A percentile compares a stretch with the other conserved stretches of the same genome.
Evolutionary conservation across 306 rosid genomes (phyloP).

Genomic region (Malus sieversii): DNA sequence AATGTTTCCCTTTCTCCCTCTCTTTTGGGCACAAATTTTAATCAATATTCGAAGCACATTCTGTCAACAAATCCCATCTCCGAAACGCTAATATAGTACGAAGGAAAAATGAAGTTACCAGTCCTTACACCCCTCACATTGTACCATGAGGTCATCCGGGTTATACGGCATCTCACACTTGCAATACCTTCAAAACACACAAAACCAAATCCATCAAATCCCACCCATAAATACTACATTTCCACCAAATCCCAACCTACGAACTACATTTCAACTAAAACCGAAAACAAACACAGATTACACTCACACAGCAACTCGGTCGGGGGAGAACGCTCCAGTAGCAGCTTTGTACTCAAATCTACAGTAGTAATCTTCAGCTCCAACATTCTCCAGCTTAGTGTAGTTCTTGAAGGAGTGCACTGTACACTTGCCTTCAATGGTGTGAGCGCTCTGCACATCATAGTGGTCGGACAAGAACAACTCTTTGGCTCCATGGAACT

Average conservation of each 20-base stretch:
- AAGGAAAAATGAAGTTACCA: slow-evolving; percentile 48
- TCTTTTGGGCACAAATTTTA: neutral
- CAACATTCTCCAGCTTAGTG: slow-evolving; percentile 77
- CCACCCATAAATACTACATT: neutral
- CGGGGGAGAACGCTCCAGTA: slow-evolving; percentile 76
- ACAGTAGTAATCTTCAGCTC: slow-evolving; percentile 74
- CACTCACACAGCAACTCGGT: slow-evolving; percentile 91
- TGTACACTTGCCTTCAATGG: slow-evolving; percentile 69
- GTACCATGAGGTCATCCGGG: slow-evolving; percentile 94
- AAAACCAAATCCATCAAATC: neutral
- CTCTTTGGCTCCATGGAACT: slow-evolving; percentile 82
- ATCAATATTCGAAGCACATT: neutral
- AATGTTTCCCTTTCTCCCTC: neutral
- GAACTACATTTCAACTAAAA: neutral
- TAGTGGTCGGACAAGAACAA: slow-evolving; percentile 75
- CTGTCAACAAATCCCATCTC: neutral
- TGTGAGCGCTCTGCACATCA: slow-evolving; percentile 79
- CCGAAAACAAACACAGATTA: neutral
- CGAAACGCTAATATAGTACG: neutral
- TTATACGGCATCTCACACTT: slow-evolving; percentile 94
- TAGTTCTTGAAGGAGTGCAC: slow-evolving; percentile 80
- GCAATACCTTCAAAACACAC: slow-evolving; percentile 65
- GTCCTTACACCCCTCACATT: slow-evolving; percentile 95
- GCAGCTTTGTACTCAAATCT: slow-evolving; percentile 92
- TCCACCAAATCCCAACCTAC: neutral